phyloP scores from a whole-genome alignment of 352 stramenopile genomes.

The Phytophthora boehmeriae region DNA sequence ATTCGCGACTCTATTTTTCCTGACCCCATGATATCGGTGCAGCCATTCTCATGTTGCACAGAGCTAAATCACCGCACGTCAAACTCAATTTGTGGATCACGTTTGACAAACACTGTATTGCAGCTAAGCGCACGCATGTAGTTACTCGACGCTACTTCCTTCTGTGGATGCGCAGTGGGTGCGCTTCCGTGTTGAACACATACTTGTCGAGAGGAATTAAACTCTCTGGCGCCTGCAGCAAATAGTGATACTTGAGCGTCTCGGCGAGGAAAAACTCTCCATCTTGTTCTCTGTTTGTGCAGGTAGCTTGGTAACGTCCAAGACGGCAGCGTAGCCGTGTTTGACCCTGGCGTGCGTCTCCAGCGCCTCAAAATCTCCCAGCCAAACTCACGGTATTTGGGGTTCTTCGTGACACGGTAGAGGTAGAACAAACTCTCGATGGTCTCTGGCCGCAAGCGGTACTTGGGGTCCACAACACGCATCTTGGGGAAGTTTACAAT shows the following conservation, averaged over 20 bases:
- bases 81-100: no score
- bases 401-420: slow-evolving; percentile 94
- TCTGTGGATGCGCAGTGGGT: slow-evolving; percentile 83
- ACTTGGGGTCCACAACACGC: slow-evolving; percentile 72
- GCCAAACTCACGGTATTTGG: slow-evolving; percentile 94
- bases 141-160: slow-evolving; percentile 2
- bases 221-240: slow-evolving; percentile 88
- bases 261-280: slow-evolving; percentile 99
- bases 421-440: slow-evolving; percentile 97
- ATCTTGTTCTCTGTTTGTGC: slow-evolving; percentile 92
- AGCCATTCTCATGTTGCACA: no score
- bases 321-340: slow-evolving; percentile 86
- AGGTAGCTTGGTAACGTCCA: slow-evolving; percentile 53
- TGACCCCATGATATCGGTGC: no score
- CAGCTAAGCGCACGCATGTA: background rate
- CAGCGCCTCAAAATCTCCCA: slow-evolving; percentile 96
- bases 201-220: slow-evolving; percentile 93
- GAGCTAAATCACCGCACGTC: no score
- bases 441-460: slow-evolving; percentile 95
- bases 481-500: slow-evolving; percentile 89
- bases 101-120: no score
- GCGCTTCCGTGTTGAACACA: slow-evolving; percentile 97
- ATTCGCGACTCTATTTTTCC: no score
- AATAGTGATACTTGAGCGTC: slow-evolving; percentile 99
- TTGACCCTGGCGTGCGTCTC: slow-evolving; percentile 92